Base-by-base conservation (phyloP, 208 protist genomes). In the Porcisia deanei region DNA sequence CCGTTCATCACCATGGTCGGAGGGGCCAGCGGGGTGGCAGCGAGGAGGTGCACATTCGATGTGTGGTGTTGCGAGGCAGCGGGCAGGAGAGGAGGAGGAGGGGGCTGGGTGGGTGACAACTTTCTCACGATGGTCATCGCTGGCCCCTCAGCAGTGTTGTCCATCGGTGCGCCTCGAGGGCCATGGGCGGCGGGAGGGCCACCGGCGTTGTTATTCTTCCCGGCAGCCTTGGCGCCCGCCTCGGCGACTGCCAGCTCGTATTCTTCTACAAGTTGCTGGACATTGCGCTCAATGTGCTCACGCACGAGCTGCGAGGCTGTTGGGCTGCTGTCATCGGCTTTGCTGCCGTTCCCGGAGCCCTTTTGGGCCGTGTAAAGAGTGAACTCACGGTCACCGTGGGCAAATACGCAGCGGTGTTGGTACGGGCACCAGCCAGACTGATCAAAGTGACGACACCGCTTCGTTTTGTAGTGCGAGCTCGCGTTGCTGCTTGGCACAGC, bases 361-460 rank as follows among this genome's bases (percentile, higher is more conserved):
- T 77, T 76, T 43, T 75, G 77, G 25, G 66, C 65, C 25, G 64
- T 82, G 66, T 82, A 74, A 73, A 76, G 37, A 25, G 66, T 55
- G 58, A 77, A 74, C 77, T 82, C 77, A 57, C 77, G 77, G 18
- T 82, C 77, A n/a, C 77, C 77, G 66, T 82, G 77, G 16, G 77
- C 77, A 55, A 82, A 82, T 10, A 82, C 59, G 66, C 77, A 82
- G 66, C 77, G 77, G 77, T 82, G 77, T 49, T 82, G 77, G 39
- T 77, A 82, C 5, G 77, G 77, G 67, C 77, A 82, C 77, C 72
- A 82, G 16, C 77, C 77, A 8, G 72, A 77, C 53, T 71, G 72
- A 30, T 82, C 71, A 41, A 82, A 82, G 58, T 82, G 77, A 6
- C 77, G 71, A 67, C 77, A 82, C 45, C 77, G 71, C 72, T 82